phyloP scores from a whole-genome alignment of 176 grass and related monocot genomes.

The Alopecurus myosuroides region DNA sequence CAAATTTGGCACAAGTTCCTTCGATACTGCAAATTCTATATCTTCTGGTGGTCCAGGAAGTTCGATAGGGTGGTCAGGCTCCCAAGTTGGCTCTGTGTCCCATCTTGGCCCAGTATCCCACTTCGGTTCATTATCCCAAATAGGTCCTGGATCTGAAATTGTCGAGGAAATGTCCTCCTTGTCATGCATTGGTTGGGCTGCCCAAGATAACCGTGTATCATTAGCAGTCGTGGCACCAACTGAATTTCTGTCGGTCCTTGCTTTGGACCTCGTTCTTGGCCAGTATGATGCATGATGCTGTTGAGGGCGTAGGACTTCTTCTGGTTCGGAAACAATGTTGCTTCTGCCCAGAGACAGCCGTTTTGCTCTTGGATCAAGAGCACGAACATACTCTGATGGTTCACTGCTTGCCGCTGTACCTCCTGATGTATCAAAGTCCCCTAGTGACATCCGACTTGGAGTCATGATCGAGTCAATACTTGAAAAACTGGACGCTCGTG shows the following conservation, averaged over 20 bases:
- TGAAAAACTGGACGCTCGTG: slow-evolving; percentile 83
- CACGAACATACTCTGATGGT: slow-evolving; percentile 82
- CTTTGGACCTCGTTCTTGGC: slow-evolving; percentile 86
- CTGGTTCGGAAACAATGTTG: slow-evolving; percentile 92
- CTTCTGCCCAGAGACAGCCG: slow-evolving; percentile 73
- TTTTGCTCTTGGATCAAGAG: slow-evolving; percentile 81
- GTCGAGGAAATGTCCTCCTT: slow-evolving; percentile 96
- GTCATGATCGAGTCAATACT: slow-evolving; percentile 98
- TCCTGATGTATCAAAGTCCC: slow-evolving; percentile 49
- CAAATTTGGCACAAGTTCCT: slow-evolving; percentile 85
- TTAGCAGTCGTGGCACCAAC: slow-evolving; percentile 39
- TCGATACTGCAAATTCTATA: slow-evolving; percentile 34
- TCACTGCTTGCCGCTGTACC: slow-evolving; percentile 70
- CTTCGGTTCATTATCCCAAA: slow-evolving; percentile 87
- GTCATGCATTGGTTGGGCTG: slow-evolving; percentile 70
- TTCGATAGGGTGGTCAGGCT: slow-evolving; percentile 66
- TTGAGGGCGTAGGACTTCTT: slow-evolving; percentile 85
- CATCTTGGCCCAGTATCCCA: slow-evolving; percentile 80
- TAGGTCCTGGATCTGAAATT: slow-evolving; percentile 87
- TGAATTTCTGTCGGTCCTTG: slow-evolving; percentile 60
- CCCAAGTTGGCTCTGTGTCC: slow-evolving; percentile 62
- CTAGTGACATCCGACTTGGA: slow-evolving; percentile 63
- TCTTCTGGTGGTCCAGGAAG: slow-evolving; percentile 44
- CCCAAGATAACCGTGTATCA: slow-evolving; percentile 65
- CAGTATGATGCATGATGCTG: slow-evolving; percentile 68